Evolutionary conservation across 108 stramenopile genomes (phyloP), one percentile per base, ranked within the genome.

Genomic region (Skeletonema tropicum): DNA sequence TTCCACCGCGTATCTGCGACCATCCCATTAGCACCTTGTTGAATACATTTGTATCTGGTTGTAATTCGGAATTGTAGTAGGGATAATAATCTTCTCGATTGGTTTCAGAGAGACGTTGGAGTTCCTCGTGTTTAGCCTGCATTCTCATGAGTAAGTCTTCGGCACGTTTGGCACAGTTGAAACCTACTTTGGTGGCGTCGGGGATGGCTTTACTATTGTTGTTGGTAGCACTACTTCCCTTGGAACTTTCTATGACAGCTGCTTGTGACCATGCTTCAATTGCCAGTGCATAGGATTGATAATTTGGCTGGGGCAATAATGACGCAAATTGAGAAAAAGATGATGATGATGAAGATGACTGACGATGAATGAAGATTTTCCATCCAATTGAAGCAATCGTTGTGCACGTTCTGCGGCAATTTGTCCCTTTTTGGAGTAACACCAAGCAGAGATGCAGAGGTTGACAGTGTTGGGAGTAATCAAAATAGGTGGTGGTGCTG

Each of bases 211-310:
- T 23, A 7, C 9, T 23, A 9, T 23, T 23, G 21, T 70, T 8
- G 52, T 21, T 45, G 10, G 10, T 10, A 21, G 60, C 12, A 32
- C 25, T 60, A 32, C 25, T 60, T 35, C 39, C 25, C n/a, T 62
- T 21, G 26, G 26, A 29, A 55, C 67, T 79, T 73, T 73, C 71
- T 21, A 57, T 57, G 2, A 79, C 65, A 2, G 78, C 78, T 0
- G 78, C 78, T 17, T 72, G 66, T 3, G 78, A 68, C 78, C 78
- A 79, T 2, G 77, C 77, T 13, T 79, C 77, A 63, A 79, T 73
- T 33, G 63, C 66, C 17, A 41, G 23, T 10, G 71, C 71, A 42
- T 73, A 79, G 26, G 67, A 68, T 73, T 73, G 60, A 57, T 73
- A 79, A 66, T 79, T 45, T 29, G 78, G 78, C 15, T 38, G 60